Percentiles rank a stretch among this genome's conserved stretches.
These are phyloP conservation scores for Taxillus chinensis DNA, from an alignment of 164 flowering plant genomes.

Conservation along the genomic window DNA sequence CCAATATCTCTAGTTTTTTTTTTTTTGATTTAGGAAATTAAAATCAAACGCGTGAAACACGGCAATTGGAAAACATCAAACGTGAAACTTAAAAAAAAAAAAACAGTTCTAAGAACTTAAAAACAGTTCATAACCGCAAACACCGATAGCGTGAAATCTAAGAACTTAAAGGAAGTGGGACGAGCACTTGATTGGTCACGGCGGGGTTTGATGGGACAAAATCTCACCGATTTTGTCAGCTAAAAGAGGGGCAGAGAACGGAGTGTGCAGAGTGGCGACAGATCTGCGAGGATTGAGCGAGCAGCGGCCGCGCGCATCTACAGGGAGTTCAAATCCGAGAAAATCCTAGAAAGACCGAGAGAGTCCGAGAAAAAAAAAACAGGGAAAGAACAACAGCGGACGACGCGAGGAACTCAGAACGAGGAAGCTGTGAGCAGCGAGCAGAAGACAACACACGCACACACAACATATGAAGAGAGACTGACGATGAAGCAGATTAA, in stretches of 20 bases:
- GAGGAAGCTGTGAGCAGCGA: conserved; percentile 13
- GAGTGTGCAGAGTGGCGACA: not conserved
- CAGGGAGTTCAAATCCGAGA: conserved; percentile 5
- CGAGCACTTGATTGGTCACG: not conserved
- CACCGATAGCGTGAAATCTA: not conserved
- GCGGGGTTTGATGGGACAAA: not conserved
- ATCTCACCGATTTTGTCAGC: conserved; percentile 10
- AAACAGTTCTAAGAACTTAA: not conserved
- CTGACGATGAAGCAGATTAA: not conserved
- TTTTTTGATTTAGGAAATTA: not conserved
- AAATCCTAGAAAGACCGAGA: not conserved
- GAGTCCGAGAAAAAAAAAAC: not conserved
- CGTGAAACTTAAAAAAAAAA: not conserved
- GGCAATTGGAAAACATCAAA: not conserved
- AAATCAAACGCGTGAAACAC: not conserved
- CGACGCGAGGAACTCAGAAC: not conserved
- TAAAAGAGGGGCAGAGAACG: not conserved
- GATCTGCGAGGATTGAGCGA: conserved; percentile 9
- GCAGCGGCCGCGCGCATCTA: conserved; percentile 4
- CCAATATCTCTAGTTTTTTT: not conserved
- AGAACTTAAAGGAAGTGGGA: not conserved
- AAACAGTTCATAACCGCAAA: not conserved
- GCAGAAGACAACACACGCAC: not conserved
- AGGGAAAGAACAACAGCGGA: too few relatives aligned
- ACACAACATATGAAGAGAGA: not conserved